A percentile compares a stretch with the other conserved stretches of the same genome.
phyloP scores from a whole-genome alignment of 2,329 filamentous ascomycete genomes.

The Colletotrichum gloeosporioides region DNA sequence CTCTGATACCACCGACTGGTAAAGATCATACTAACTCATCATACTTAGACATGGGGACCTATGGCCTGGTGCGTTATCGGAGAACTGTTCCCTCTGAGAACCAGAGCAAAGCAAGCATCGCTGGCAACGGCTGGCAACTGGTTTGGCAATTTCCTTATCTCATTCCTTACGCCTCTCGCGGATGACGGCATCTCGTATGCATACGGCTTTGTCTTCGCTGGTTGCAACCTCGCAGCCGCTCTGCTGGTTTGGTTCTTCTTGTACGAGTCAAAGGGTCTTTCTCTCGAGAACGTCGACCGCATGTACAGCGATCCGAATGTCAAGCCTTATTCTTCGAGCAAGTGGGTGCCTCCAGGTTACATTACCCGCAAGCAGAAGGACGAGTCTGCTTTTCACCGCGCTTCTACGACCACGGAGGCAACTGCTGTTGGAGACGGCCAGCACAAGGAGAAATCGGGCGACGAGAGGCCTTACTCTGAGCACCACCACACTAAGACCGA shows the following conservation, averaged over 20 bases:
- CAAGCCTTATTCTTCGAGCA: slow-evolving; percentile 65
- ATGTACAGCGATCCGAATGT: slow-evolving; percentile 68
- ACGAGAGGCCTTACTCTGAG: slow-evolving; percentile 5
- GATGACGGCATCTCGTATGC: slow-evolving; percentile 63
- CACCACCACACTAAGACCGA: background rate
- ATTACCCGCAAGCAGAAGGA: slow-evolving; percentile 43
- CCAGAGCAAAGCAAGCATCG: slow-evolving; percentile 59
- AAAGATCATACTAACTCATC: background rate
- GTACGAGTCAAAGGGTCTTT: slow-evolving; percentile 68
- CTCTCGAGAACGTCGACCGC: slow-evolving; percentile 74
- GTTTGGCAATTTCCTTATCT: slow-evolving; percentile 70
- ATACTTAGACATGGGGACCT: slow-evolving; percentile 66
- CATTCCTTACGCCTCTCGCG: slow-evolving; percentile 73
- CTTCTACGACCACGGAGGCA: background rate
- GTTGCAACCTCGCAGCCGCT: slow-evolving; percentile 63
- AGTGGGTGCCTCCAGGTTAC: slow-evolving; percentile 56
- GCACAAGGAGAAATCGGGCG: slow-evolving; percentile 6
- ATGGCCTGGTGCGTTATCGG: slow-evolving; percentile 73
- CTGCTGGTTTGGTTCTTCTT: slow-evolving; percentile 73
- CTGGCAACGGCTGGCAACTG: slow-evolving; percentile 61
- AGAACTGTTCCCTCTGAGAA: slow-evolving; percentile 68
- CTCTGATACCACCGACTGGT: background rate
- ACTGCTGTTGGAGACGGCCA: background rate
- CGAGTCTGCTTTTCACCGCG: slow-evolving; percentile 20
- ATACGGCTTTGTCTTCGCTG: slow-evolving; percentile 71